Evolutionary conservation across 192 early-diverging fungal genomes (phyloP), one percentile per base, ranked within the genome.

Genomic region (Podila minutissima): DNA sequence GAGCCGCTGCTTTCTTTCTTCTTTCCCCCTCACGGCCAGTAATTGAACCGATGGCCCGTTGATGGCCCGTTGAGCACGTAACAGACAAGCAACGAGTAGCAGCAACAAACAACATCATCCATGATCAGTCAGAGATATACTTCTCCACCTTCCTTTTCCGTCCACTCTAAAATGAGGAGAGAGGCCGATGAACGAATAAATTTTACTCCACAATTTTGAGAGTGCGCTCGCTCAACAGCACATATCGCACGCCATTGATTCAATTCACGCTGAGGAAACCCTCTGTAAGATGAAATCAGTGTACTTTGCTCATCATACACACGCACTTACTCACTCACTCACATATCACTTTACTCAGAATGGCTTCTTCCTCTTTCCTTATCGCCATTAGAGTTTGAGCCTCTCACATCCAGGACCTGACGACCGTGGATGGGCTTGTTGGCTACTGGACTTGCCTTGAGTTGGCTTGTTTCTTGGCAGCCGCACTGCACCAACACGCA

Each of bases 321-420:
- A 6, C n/a, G n/a, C n/a, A n/a, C n/a, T n/a, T n/a, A n/a, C n/a
- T n/a, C 19, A 17, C 50, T 53, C 49, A 20, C 20, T 17, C 53
- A 46, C 41, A 17, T 46, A 46, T 46, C 41, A 46, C 41, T 46
- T 46, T 46, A 15, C 13, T 46, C 41, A 46, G 12, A 46, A 15
- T 46, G 41, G 41, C 53, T 26, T 55, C 24, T 55, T 55, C 53
- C 20, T n/a, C 53, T 55, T 26, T 55, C 53, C 22, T 55, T 55
- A 55, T 55, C 53, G 53, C 20, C 53, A n/a, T 55, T 55, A 55
- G 11, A 55, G 53, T 55, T 55, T 55, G 20, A 24, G 53, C n/a
- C 20, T 26, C 53, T 55, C 24, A 24, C 24, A 24, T 26, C 24
- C 53, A 55, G 24, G 53, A 26, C 53, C 41, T 55, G 53, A 55